Evolutionary conservation across 73 alveolate species (phyloP).

Genomic region (Tetrahymena thermophila): DNA sequence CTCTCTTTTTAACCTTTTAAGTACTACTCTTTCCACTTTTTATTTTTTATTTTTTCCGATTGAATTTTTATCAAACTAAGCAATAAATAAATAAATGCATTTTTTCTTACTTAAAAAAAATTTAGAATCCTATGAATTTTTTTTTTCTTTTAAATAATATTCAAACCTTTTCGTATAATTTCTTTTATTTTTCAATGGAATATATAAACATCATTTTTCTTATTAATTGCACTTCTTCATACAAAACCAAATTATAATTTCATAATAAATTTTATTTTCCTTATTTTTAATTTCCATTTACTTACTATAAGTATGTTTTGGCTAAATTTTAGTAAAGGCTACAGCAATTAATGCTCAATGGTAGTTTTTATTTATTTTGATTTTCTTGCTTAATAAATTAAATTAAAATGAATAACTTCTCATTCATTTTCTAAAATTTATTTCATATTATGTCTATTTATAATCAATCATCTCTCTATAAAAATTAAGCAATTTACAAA

Average conservation of each 20-base stretch:
- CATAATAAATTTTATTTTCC: not conserved
- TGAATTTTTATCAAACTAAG: not conserved
- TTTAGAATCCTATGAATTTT: not conserved
- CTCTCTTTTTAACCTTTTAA: not conserved
- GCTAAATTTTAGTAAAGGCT: not conserved
- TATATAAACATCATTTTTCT: not conserved
- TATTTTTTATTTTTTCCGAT: not conserved
- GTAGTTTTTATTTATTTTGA: no score
- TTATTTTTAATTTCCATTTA: not conserved
- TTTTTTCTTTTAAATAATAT: not conserved
- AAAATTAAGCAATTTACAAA: not conserved
- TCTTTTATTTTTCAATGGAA: no score
- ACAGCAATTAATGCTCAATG: no score
- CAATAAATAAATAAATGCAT: not conserved
- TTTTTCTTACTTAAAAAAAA: not conserved
- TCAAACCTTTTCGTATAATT: not conserved
- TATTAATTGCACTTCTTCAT: not conserved
- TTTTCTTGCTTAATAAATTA: no score
- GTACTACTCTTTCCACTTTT: not conserved
- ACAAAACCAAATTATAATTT: not conserved
- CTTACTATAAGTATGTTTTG: no score
- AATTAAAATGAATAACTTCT: no score
- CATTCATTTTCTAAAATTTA: not conserved
- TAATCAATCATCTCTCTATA: not conserved
- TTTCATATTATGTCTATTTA: not conserved